phyloP scores from a whole-genome alignment of 2,329 filamentous ascomycete genomes.

The Hymenoscyphus albidus region DNA sequence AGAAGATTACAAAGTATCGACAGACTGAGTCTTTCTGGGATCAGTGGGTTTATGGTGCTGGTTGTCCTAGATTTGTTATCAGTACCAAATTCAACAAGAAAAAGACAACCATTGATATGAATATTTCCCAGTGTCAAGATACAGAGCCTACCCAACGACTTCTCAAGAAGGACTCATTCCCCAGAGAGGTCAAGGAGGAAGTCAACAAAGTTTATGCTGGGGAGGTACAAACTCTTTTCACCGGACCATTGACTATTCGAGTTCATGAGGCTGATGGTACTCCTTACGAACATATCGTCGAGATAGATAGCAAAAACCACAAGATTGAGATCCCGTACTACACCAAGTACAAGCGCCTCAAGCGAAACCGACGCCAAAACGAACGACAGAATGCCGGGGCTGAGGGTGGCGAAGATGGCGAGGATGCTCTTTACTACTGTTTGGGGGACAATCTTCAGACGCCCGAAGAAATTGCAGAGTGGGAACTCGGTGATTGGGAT shows the following conservation, averaged over 20 bases:
- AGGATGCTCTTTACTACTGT: slow-evolving; percentile 82
- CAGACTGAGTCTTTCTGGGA: slow-evolving; percentile 81
- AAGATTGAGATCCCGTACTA: slow-evolving; percentile 97
- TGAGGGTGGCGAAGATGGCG: slow-evolving; percentile 59
- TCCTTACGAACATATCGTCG: slow-evolving; percentile 95
- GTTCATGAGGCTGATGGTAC: slow-evolving; percentile 98
- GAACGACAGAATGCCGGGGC: slow-evolving; percentile 67
- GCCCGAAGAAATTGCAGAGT: slow-evolving; percentile 75
- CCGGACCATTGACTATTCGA: slow-evolving; percentile 93
- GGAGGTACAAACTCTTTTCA: slow-evolving; percentile 75
- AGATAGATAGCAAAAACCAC: slow-evolving; percentile 82
- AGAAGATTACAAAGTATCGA: slow-evolving; percentile 82
- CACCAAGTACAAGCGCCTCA: slow-evolving; percentile 97
- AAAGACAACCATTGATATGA: slow-evolving; percentile 88
- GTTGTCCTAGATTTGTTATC: slow-evolving; percentile 83
- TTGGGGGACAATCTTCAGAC: slow-evolving; percentile 85
- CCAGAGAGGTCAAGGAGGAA: slow-evolving; percentile 80
- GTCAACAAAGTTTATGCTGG: slow-evolving; percentile 65
- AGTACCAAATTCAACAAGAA: slow-evolving; percentile 97
- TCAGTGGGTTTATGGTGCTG: slow-evolving; percentile 86
- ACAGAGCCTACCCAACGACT: slow-evolving; percentile 45
- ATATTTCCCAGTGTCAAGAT: slow-evolving; percentile 68
- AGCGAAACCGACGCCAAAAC: slow-evolving; percentile 78
- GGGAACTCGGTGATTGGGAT: slow-evolving; percentile 86
- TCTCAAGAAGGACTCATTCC: slow-evolving; percentile 71